Base-by-base conservation (phyloP, 192 early-diverging fungal genomes). In the Gonapodya prolifera region DNA sequence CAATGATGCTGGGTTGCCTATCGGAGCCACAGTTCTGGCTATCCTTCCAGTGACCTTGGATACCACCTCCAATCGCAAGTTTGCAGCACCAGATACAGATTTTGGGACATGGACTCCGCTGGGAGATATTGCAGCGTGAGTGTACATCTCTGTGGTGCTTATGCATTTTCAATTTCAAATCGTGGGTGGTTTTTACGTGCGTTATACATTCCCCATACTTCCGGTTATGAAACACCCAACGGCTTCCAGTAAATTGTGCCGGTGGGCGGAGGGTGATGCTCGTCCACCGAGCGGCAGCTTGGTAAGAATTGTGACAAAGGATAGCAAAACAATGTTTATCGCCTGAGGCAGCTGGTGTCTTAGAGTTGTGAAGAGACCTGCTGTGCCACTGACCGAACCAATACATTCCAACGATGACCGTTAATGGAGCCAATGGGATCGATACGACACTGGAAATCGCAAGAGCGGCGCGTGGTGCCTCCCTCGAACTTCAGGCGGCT, bases 11-110 rank as follows among this genome's bases (percentile, higher is more conserved):
- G 97, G 96, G 1, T 81, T 99, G 17, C 93, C 92, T 34, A 76
- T 82, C 0, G 81, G 80, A 33, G 87, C 90, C 70, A 87, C 87
- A 30, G 92, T 94, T 1, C 86, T 87, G 32, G 94, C 88, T 2
- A 84, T 93, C 35, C 84, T 89, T 45, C 90, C 92, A 87, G 83
- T 90, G 0, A 95, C 91, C 0, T 83, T 99, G 45, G 97, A 99
- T 78, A 99, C 97, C 0, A 91, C 94, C 18, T 91, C 86, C 83
- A 97, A 97, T 87, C 88, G 97, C 75, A 88, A 92, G 76, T 91
- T 83, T 61, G 45, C 45, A 76, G 96, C 94, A 91, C 90, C 94
- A 8, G 80, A 85, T 75, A 93, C 95, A 18, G 95, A 97, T 81
- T 86, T 88, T 70, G 87, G 90, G 16, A 86, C 87, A 2, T 97